phyloP scores from a whole-genome alignment of 192 early-diverging fungal genomes.

The Coemansia sp. region DNA sequence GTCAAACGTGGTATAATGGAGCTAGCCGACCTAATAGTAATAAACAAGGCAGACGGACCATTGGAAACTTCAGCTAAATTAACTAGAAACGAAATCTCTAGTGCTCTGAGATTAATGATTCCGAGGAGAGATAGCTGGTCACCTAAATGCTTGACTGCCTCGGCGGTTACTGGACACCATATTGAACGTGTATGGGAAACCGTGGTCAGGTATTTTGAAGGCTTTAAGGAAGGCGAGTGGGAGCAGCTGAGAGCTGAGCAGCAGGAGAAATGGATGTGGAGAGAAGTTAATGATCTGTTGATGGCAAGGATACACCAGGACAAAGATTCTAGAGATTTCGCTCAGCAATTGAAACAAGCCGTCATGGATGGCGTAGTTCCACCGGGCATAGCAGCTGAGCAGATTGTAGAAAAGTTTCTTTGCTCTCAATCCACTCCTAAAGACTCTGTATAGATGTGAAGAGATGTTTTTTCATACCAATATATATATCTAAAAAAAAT shows the following conservation, averaged over 20 bases:
- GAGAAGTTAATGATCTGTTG: constrained; percentile 29
- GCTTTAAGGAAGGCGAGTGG: constrained; percentile 25
- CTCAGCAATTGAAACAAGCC: constrained; percentile 9
- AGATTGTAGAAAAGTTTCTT: constrained; percentile 26
- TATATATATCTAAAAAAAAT: background rate
- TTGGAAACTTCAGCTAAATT: constrained; percentile 60
- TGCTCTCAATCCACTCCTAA: no score
- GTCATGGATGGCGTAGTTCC: constrained; percentile 16
- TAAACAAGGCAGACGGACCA: constrained; percentile 78
- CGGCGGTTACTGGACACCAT: constrained; percentile 32
- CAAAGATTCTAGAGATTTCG: constrained; percentile 3
- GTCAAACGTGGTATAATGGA: constrained; percentile 89
- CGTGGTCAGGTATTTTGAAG: constrained; percentile 16
- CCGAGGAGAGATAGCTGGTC: constrained; percentile 24
- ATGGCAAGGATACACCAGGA: constrained; percentile 14
- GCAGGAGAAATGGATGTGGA: constrained; percentile 44
- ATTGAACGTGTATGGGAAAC: constrained; percentile 37
- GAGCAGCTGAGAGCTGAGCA: constrained; percentile 25
- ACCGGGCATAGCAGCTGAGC: constrained; percentile 32
- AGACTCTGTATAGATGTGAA: no score
- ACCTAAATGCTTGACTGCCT: constrained; percentile 33
- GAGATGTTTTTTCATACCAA: background rate
- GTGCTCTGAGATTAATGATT: constrained; percentile 29
- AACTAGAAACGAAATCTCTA: constrained; percentile 57
- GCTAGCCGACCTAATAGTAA: constrained; percentile 73